phyloP scores from a whole-genome alignment of 371 early-diverging fungal species.

The Actinomucor elegans region DNA sequence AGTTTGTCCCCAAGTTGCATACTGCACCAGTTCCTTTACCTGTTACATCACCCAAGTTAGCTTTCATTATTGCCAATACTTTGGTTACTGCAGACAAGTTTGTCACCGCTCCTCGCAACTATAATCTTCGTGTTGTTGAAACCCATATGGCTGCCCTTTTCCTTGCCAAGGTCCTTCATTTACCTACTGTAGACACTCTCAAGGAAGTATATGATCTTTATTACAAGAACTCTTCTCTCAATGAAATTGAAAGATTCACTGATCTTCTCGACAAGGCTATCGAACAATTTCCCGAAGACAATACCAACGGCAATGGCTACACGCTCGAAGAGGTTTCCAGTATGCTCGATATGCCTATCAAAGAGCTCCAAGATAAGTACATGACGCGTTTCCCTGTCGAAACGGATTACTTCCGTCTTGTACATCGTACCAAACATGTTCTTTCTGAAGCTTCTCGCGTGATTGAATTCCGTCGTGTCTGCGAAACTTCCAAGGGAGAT shows the following conservation, averaged over 20 bases:
- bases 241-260: slow-evolving; percentile 44
- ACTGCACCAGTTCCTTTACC: slow-evolving; percentile 68
- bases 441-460: slow-evolving; percentile 84
- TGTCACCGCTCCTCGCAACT: slow-evolving; percentile 84
- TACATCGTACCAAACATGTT: slow-evolving; percentile 83
- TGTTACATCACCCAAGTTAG: slow-evolving; percentile 48
- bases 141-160: slow-evolving; percentile 80
- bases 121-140: slow-evolving; percentile 95
- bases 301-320: slow-evolving; percentile 52
- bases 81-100: slow-evolving; percentile 88
- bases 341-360: slow-evolving; percentile 52
- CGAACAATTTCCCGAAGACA: slow-evolving; percentile 24
- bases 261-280: slow-evolving; percentile 21
- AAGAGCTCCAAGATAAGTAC: slow-evolving; percentile 59
- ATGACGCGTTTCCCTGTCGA: slow-evolving; percentile 68
- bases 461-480: slow-evolving; percentile 72
- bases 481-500: slow-evolving; percentile 43
- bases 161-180: slow-evolving; percentile 57
- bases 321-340: slow-evolving; percentile 65
- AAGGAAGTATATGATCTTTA: slow-evolving; percentile 71
- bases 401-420: slow-evolving; percentile 75
- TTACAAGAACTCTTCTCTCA: slow-evolving; percentile 34
- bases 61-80: slow-evolving; percentile 91
- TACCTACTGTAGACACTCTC: slow-evolving; percentile 45
- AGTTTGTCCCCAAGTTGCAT: slow-evolving; percentile 78